Base-by-base conservation (phyloP, 768 basidiomycete species). In the Tulasnella sp. region DNA sequence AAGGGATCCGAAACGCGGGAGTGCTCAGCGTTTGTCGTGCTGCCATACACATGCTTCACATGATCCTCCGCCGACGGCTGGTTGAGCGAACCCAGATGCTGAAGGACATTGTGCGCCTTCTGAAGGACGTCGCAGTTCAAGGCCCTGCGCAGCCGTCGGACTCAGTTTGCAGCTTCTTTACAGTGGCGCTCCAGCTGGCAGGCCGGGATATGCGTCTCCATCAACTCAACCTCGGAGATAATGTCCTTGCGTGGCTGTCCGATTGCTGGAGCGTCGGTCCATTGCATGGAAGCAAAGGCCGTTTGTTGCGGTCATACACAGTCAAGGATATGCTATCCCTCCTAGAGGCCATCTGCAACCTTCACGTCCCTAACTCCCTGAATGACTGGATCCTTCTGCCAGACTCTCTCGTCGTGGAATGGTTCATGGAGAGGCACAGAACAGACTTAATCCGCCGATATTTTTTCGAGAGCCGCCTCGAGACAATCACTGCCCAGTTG, bases 81-180 rank as follows among this genome's bases (percentile, higher is more conserved):
- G 82, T 89, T 76, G 86, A 89, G 4, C 85, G 89, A 19, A 89
- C 91, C 48, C 89, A 89, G 19, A 86, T 93, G 71, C 87, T 94
- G 19, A 83, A 85, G 2, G 95, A 97, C 83, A 91, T 98, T 73
- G 95, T 96, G 83, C 87, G 88, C 0, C 86, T 98, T 72, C 89
- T 91, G 1, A 92, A 92, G 81, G 94, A 97, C 81, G 87, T 99
- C 79, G 93, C 95, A 81, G 89, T 98, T 21, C 97, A 99, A 85
- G 97, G 96, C 0, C 96, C 97, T 2, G 86, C 91, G 19, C 92
- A 90, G 82, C 95, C 96, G 0, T 93, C 89, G 82, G 98, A 99
- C 83, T 91, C 97, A 0, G 95, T 97, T 52, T 98, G 97, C 87
- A 87, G 88, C 79, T 95, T 99, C 83, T 87, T 98, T 71, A 86